Evolutionary conservation across 805 yeast genomes (phyloP), one percentile per base, ranked within the genome.

Genomic region (Saccharomycopsis sp.): DNA sequence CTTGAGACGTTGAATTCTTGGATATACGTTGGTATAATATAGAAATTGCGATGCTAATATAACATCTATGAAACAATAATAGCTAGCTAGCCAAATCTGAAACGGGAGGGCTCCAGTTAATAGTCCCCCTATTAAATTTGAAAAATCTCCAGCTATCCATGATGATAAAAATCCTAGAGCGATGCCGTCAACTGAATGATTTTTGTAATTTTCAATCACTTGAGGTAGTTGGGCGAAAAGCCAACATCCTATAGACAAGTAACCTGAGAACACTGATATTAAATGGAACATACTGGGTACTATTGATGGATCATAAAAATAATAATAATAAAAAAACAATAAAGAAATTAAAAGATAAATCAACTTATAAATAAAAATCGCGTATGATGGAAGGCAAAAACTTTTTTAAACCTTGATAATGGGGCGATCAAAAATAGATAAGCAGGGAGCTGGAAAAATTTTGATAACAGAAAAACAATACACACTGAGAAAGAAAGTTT

Each of bases 21-120:
- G 67, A 45, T 66, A 71, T 21, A 71, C 59, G 67, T 44, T 45
- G 35, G 71, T 66, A 60, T 87, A 89, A 61, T 85, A 79, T 59
- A 77, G 72, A 59, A 71, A 88, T 60, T 89, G 97, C 2, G 72
- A 67, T 37, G 79, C 68, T 26, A 89, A 67, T 7, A 85, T 66
- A 21, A 74, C 43, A 62, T 89, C 97, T 48, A 85, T 83, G 47
- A 70, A 62, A 42, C 90, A 67, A 59, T 85, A 89, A 62, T 89
- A 89, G 1, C 73, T 47, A 0, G 94, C 85, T 14, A 89, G 64
- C 19, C 79, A 64, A 4, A 79, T 72, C 59, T 88, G 97, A 62
- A 88, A 89, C 14, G 81, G 78, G 38, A 87, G 66, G 48, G 89
- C 96, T 4, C 74, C 60, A 0, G 96, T 87, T 38, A 87, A 58